Evolutionary conservation across 257 asterid species (phyloP), one percentile per base, ranked within the genome.

Genomic region (Cordia subcordata): DNA sequence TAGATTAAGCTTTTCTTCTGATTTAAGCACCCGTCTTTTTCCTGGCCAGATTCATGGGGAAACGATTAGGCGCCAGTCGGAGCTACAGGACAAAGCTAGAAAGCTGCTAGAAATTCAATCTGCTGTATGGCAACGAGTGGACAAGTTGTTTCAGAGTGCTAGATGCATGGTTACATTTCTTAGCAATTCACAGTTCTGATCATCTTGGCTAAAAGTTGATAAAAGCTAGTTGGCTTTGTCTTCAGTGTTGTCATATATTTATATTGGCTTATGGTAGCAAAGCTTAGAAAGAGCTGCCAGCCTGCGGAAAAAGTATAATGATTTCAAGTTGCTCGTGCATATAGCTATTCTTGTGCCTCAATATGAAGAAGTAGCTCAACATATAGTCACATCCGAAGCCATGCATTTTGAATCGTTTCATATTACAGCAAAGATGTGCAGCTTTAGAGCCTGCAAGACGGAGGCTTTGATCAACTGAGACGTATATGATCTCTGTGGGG

Each of bases 131-230:
- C 95, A 80, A 69, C 75, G 77, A 60, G 70, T 87, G 45, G 95
- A 90, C 46, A 78, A 68, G 65, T 57, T 87, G 71, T 83, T 90
- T 71, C 95, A 90, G 77, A 79, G 83, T 55, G 66, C 87, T 15
- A 73, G 95, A 72, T 90, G 97, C 73, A 75, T 85, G 91, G 79
- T 90, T 54, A 55, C 95, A 10, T 90, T 87, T 67, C 83, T 87
- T 37, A 85, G 94, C 60, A 87, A 83, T 78, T 81, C 97, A 17
- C 94, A 85, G 27, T 82, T 90, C 75, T 87, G 80, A 84, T 20
- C 18, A 35, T 21, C 9, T 27, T 5, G 19, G 15, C 33, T 42
- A 37, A 23, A 21, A 21, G 17, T 49, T 49, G 2, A n/a, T 49
- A 21, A 13, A n/a, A 17, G 20, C 8, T 8, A 1, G 20, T 53